These are phyloP conservation scores for Sporisorium exsertum DNA, from an alignment of 1,284 basidiomycete species.

Conservation along the genomic window DNA sequence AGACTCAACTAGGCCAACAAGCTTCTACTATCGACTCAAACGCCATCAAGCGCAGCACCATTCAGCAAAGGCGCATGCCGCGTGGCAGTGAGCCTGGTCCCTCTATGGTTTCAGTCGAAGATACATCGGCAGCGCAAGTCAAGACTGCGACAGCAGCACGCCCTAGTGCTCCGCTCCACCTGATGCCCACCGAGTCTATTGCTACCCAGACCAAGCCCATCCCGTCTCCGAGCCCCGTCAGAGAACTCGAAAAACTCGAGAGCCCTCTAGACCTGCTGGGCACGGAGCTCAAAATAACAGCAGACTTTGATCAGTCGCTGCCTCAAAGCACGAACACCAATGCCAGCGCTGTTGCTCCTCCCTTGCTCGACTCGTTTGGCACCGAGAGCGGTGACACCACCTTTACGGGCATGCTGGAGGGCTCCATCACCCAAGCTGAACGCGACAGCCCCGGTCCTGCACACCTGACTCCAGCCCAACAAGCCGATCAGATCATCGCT, in stretches of 20 bases:
- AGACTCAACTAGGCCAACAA: neutral
- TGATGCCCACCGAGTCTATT: slow-evolving; percentile 5
- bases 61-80: slow-evolving; percentile 26
- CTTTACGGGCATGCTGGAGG: slow-evolving; percentile 13
- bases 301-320: slow-evolving; percentile 9
- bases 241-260: slow-evolving; percentile 31
- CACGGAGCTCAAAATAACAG: slow-evolving; percentile 51
- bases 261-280: slow-evolving; percentile 57
- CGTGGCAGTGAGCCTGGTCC: slow-evolving; percentile 42
- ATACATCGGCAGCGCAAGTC: neutral
- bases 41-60: slow-evolving; percentile 10
- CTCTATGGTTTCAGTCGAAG: neutral
- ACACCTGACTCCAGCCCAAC: slow-evolving; percentile 55
- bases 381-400: slow-evolving; percentile 2
- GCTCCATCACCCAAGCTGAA: neutral
- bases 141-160: slow-evolving; percentile 19
- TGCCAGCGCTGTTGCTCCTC: neutral
- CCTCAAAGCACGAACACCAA: neutral
- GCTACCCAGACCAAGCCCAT: slow-evolving; percentile 43
- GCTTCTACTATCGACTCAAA: slow-evolving; percentile 5
- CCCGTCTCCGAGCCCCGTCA: slow-evolving; percentile 55
- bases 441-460: neutral
- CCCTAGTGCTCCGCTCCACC: slow-evolving; percentile 29
- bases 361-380: slow-evolving; percentile 16
- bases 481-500: slow-evolving; percentile 63